phyloP scores from a whole-genome alignment of 2,329 filamentous ascomycete species.

The Colletotrichum sp. region DNA sequence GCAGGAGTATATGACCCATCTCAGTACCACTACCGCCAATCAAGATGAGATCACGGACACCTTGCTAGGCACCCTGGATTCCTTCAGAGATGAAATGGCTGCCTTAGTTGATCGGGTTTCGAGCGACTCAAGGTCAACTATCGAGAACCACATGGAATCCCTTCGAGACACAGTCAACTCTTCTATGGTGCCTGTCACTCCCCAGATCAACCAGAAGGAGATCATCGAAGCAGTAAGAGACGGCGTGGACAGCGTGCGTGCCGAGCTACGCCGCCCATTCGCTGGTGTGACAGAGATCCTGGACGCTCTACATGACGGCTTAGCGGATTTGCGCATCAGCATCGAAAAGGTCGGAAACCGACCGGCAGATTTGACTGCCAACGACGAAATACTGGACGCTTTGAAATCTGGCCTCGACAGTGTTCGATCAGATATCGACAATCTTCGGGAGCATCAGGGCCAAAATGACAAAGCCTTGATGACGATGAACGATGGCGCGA shows the following conservation, averaged over 20 bases:
- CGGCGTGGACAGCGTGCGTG: slow-evolving; percentile 76
- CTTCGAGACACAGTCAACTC: slow-evolving; percentile 79
- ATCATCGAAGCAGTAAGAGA: slow-evolving; percentile 73
- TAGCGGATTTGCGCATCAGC: slow-evolving; percentile 76
- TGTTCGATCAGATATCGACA: slow-evolving; percentile 79
- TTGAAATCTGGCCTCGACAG: slow-evolving; percentile 81
- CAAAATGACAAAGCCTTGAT: slow-evolving; percentile 56
- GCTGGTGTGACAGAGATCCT: slow-evolving; percentile 85
- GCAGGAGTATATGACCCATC: slow-evolving; percentile 79
- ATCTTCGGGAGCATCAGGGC: slow-evolving; percentile 64
- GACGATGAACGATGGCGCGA: slow-evolving; percentile 55
- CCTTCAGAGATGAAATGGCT: slow-evolving; percentile 70
- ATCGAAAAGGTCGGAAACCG: slow-evolving; percentile 82
- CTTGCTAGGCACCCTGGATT: slow-evolving; percentile 69
- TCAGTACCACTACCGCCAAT: slow-evolving; percentile 64
- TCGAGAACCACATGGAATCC: slow-evolving; percentile 83
- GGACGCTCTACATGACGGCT: slow-evolving; percentile 86
- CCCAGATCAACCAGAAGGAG: slow-evolving; percentile 63
- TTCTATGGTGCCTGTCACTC: slow-evolving; percentile 65
- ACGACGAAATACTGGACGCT: slow-evolving; percentile 88
- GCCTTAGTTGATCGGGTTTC: slow-evolving; percentile 59
- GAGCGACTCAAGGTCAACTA: slow-evolving; percentile 66
- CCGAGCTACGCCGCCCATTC: slow-evolving; percentile 72
- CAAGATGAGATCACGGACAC: slow-evolving; percentile 82
- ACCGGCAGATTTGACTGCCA: slow-evolving; percentile 81